A percentile compares a stretch with the other conserved stretches of the same genome.
phyloP scores from a whole-genome alignment of 345 rosid species.

The Brassica nigra region DNA sequence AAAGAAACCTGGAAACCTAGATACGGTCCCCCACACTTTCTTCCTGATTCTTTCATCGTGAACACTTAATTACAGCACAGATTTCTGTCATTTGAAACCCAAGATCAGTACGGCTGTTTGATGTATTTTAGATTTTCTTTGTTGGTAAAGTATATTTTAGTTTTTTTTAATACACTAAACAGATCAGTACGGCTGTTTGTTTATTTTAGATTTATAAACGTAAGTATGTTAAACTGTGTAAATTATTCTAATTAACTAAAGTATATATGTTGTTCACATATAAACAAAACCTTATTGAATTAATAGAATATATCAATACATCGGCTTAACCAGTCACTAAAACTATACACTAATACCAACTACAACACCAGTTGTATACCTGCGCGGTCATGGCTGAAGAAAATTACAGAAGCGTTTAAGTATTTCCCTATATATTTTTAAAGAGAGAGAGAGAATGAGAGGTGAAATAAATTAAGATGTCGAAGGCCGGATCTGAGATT shows the following conservation, averaged over 20 bases:
- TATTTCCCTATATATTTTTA: neutral
- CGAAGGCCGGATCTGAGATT: neutral
- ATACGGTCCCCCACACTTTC: conserved; percentile 55
- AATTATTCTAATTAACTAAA: neutral
- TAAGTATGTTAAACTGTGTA: too few relatives aligned
- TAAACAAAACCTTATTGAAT: too few relatives aligned
- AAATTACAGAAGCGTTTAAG: conserved; percentile 2
- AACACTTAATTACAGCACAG: conserved; percentile 51
- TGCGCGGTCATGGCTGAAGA: conserved; percentile 17
- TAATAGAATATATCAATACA: too few relatives aligned
- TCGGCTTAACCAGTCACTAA: too few relatives aligned
- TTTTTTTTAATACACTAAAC: too few relatives aligned
- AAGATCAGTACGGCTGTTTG: neutral
- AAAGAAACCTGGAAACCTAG: conserved; percentile 50
- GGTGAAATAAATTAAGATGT: neutral
- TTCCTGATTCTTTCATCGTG: conserved; percentile 48
- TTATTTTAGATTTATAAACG: too few relatives aligned
- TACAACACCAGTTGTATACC: conserved; percentile 5
- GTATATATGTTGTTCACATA: neutral
- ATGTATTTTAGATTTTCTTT: neutral
- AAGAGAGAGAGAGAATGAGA: neutral
- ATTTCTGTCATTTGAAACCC: conserved; percentile 47
- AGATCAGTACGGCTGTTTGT: too few relatives aligned
- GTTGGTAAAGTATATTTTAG: too few relatives aligned
- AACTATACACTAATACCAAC: too few relatives aligned